phyloP scores from a whole-genome alignment of 2,329 filamentous ascomycete genomes.

The Bipolaris bicolor region DNA sequence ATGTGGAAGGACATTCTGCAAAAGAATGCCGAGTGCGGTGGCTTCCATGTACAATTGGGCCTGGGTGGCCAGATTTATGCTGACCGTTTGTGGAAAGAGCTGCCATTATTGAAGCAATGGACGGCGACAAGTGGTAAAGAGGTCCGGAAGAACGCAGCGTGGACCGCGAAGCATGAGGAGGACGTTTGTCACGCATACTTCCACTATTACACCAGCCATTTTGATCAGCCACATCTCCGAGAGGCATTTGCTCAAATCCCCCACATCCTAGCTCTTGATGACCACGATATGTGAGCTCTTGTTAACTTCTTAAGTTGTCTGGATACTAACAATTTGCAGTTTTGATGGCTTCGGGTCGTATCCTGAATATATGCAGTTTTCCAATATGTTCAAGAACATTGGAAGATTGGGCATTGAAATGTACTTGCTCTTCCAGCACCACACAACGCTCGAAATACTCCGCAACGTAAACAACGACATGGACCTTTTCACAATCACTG shows the following conservation, averaged over 20 bases:
- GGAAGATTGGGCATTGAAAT: constrained; percentile 94
- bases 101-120: constrained; percentile 94
- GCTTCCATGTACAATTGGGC: constrained; percentile 92
- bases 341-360: constrained; percentile 98
- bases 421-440: constrained; percentile 98
- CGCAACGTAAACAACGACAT: constrained; percentile 85
- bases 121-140: constrained; percentile 91
- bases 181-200: constrained; percentile 97
- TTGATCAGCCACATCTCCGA: constrained; percentile 91
- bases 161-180: constrained; percentile 94
- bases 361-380: constrained; percentile 97
- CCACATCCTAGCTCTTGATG: constrained; percentile 89
- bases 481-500: constrained; percentile 95
- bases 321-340: constrained; percentile 53
- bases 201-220: constrained; percentile 98
- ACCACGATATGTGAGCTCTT: constrained; percentile 90
- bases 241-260: constrained; percentile 98
- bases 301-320: not conserved
- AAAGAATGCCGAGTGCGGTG: constrained; percentile 94
- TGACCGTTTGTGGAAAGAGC: constrained; percentile 94
- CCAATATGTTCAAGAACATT: constrained; percentile 97
- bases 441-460: constrained; percentile 92
- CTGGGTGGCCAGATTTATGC: constrained; percentile 95
- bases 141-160: constrained; percentile 84
- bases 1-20: constrained; percentile 99